Evolutionary conservation across 2,329 filamentous ascomycete species (phyloP).

Genomic region (Endocalyx cinctus): DNA sequence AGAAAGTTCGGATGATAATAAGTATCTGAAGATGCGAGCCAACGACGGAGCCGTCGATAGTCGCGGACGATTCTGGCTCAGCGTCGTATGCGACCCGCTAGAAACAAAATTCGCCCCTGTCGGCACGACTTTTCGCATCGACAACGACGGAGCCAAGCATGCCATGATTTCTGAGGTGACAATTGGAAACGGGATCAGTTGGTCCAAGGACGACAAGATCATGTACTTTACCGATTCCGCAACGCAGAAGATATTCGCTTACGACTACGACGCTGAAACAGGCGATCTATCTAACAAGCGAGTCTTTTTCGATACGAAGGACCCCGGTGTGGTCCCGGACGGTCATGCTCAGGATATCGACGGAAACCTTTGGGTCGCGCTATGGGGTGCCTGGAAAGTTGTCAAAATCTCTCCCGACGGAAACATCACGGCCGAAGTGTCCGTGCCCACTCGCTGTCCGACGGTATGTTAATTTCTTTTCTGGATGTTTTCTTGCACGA

Average conservation of each 20-base stretch:
- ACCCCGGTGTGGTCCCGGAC: conserved; percentile 11
- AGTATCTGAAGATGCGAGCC: conserved; percentile 20
- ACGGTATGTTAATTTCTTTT: too few relatives aligned
- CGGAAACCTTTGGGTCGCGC: conserved; percentile 9
- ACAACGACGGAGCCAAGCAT: conserved; percentile 6
- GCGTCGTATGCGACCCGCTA: conserved; percentile 19
- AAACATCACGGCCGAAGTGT: conserved; percentile 1
- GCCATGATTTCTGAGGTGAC: conserved; percentile 9
- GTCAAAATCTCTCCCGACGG: conserved; percentile 9
- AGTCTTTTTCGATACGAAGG: conserved; percentile 8
- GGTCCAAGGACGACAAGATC: conserved; percentile 15
- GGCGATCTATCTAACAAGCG: conserved; percentile 5
- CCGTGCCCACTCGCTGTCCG: too few relatives aligned
- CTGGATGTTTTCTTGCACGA: too few relatives aligned
- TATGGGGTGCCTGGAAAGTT: conserved; percentile 10
- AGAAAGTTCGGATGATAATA: too few relatives aligned
- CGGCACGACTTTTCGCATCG: too few relatives aligned
- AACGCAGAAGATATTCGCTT: conserved; percentile 7
- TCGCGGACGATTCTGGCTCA: conserved; percentile 18
- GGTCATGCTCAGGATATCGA: conserved; percentile 9
- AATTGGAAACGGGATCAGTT: conserved; percentile 20
- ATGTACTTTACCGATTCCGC: conserved; percentile 10
- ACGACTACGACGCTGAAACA: conserved; percentile 12
- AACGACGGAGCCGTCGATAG: conserved; percentile 20
- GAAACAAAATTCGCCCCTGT: conserved; percentile 14